Evolutionary conservation across 2,329 filamentous ascomycete species (phyloP).

Genomic region (Thermothelomyces thermophilus): DNA sequence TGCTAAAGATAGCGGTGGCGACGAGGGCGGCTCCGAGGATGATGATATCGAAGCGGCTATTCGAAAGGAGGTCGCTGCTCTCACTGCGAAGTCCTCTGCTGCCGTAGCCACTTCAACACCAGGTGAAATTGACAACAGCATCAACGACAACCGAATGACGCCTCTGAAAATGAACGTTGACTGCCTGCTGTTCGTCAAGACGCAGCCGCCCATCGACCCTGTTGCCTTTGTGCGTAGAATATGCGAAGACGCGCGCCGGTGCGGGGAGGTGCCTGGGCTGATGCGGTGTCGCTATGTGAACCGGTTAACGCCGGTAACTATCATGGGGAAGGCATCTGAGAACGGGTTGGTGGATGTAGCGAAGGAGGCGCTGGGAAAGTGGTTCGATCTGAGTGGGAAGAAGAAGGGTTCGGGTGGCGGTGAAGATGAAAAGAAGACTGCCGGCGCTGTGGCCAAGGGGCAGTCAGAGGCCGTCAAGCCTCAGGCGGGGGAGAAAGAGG

Average conservation of each 20-base stretch:
- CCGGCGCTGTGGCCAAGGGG: constrained; percentile 4
- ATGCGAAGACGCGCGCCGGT: constrained; percentile 46
- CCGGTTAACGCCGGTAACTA: constrained; percentile 45
- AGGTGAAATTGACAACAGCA: constrained; percentile 32
- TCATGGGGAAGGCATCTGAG: constrained; percentile 59
- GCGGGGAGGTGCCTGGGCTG: constrained; percentile 33
- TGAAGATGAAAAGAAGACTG: not conserved
- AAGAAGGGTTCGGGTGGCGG: constrained; percentile 6
- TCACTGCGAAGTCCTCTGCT: constrained; percentile 40
- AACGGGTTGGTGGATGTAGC: constrained; percentile 61
- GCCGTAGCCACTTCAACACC: constrained; percentile 31
- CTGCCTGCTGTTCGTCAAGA: constrained; percentile 58
- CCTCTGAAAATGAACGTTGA: constrained; percentile 51
- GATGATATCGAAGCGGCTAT: constrained; percentile 70
- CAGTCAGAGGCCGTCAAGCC: not conserved
- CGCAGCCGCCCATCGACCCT: constrained; percentile 48
- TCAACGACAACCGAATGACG: constrained; percentile 35
- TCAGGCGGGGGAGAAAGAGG: not conserved
- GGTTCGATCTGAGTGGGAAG: constrained; percentile 48
- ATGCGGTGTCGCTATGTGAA: constrained; percentile 54
- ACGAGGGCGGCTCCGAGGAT: constrained; percentile 36
- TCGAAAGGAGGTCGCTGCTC: constrained; percentile 59
- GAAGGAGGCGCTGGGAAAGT: constrained; percentile 52
- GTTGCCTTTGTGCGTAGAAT: constrained; percentile 48
- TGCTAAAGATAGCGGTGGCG: constrained; percentile 30